These are phyloP conservation scores for Hyaloperonospora brassicae DNA, from an alignment of 352 stramenopile species.

Conservation along the genomic window DNA sequence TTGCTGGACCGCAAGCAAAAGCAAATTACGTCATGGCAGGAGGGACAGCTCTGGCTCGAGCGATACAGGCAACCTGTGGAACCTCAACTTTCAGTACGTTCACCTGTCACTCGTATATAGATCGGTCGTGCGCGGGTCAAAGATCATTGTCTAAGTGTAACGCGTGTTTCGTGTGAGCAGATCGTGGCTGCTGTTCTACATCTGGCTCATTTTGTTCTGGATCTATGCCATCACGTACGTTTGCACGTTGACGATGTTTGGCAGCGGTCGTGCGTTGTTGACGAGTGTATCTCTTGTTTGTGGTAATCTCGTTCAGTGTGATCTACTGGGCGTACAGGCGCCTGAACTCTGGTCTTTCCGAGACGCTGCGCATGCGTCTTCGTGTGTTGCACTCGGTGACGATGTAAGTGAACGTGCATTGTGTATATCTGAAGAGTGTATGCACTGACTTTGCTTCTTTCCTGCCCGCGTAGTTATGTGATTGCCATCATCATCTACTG, in stretches of 20 bases:
- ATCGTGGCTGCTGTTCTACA: constrained; percentile 82
- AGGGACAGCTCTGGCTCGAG: constrained; percentile 16
- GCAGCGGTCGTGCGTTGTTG: too few relatives aligned
- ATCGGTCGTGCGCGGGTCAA: too few relatives aligned
- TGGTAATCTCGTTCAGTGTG: constrained; percentile 27
- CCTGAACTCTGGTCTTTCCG: constrained; percentile 67
- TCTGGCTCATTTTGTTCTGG: constrained; percentile 83
- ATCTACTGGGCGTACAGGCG: constrained; percentile 82
- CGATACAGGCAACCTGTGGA: constrained; percentile 60
- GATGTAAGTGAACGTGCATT: constrained; percentile 41
- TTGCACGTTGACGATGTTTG: neutral
- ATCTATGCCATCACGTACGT: constrained; percentile 72
- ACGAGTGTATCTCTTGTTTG: neutral
- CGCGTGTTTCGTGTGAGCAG: constrained; percentile 19
- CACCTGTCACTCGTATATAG: too few relatives aligned
- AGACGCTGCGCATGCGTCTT: constrained; percentile 79
- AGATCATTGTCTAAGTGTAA: too few relatives aligned
- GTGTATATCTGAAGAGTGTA: neutral
- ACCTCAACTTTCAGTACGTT: constrained; percentile 76
- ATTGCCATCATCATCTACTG: constrained; percentile 89
- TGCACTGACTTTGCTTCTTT: too few relatives aligned
- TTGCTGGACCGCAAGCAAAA: constrained; percentile 74
- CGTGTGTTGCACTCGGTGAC: constrained; percentile 84
- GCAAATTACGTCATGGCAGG: constrained; percentile 39
- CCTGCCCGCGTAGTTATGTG: constrained; percentile 82